Evolutionary conservation across 164 flowering plant species (phyloP).

Genomic region (Nymphaea thermarum): DNA sequence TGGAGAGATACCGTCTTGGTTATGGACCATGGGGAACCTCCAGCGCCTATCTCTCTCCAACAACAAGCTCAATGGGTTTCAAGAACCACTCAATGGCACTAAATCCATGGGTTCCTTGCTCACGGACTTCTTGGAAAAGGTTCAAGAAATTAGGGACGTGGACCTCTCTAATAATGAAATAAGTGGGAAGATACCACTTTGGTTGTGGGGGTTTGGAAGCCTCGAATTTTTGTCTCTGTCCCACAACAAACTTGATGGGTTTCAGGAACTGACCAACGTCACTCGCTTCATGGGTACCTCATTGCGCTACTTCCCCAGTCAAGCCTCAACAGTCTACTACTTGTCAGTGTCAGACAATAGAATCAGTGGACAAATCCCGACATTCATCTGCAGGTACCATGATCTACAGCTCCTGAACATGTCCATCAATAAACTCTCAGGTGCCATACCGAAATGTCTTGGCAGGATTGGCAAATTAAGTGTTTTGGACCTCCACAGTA

Average conservation of each 20-base stretch:
- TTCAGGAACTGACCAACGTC: constrained; percentile 25
- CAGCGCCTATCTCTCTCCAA: no score
- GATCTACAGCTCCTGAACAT: constrained; percentile 35
- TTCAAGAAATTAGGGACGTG: no score
- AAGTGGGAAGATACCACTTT: not conserved
- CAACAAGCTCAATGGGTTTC: no score
- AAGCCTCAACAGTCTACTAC: not conserved
- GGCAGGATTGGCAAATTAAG: no score
- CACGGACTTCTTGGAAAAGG: no score
- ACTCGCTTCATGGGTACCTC: not conserved
- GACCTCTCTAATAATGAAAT: no score
- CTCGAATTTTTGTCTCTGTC: constrained; percentile 12
- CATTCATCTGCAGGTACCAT: constrained; percentile 32
- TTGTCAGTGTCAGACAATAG: constrained; percentile 26
- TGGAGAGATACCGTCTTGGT: constrained; percentile 22
- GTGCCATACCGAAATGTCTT: constrained; percentile 38
- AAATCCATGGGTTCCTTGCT: no score
- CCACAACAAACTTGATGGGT: constrained; percentile 30
- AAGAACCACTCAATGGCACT: no score
- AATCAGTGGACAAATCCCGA: constrained; percentile 12
- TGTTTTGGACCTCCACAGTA: constrained; percentile 28
- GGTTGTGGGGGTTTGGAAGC: constrained; percentile 13
- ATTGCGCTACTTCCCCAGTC: not conserved
- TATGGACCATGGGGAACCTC: not conserved
- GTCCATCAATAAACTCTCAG: constrained; percentile 31